Evolutionary conservation across 768 basidiomycete genomes (phyloP), one percentile per base, ranked within the genome.

Genomic region (Leccinum ochraceum): DNA sequence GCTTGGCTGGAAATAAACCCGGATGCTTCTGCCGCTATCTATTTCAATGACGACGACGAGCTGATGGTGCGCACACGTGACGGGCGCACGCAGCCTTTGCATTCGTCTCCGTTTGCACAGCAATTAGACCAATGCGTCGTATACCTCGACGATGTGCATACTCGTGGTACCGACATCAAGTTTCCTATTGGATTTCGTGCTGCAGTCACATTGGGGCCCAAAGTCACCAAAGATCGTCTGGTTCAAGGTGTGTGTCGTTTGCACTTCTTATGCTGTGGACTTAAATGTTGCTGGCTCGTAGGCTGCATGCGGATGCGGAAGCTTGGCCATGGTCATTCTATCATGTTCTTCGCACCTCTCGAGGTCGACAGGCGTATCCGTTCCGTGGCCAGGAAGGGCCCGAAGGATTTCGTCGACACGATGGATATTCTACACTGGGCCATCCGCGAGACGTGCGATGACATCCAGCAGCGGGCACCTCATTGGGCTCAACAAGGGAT

Each of bases 301-400:
- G 82, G 81, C 4, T 83, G 83, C 54, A 84, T 83, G 83, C 74
- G 83, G 9, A 82, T 84, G 82, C 75, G 83, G 14, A 76, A 77
- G 63, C 75, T 84, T 0, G 83, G 83, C 13, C 66, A 71, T 13
- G 79, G 77, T 0, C 83, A 84, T 59, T 78, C 82, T 3, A 65
- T 82, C 26, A 69, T 79, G 60, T 83, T 84, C 62, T 80, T 80
- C 49, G 81, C 80, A 2, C 77, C 82, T n/a, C 68, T 67, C 67
- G 83, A 83, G 49, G 71, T 82, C 6, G 77, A 79, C 57, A 64
- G 64, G 53, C 60, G 61, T 1, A 82, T 84, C 50, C 76, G 78
- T 42, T 57, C 57, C 6, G 59, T 71, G 20, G 60, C 60, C 14
- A 54, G 46, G 7, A 72, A 70, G 24, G n/a, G 11, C 6, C 17